These are phyloP conservation scores for Violaceomyces palustris DNA, from an alignment of 1,284 basidiomycete species.

Conservation along the genomic window DNA sequence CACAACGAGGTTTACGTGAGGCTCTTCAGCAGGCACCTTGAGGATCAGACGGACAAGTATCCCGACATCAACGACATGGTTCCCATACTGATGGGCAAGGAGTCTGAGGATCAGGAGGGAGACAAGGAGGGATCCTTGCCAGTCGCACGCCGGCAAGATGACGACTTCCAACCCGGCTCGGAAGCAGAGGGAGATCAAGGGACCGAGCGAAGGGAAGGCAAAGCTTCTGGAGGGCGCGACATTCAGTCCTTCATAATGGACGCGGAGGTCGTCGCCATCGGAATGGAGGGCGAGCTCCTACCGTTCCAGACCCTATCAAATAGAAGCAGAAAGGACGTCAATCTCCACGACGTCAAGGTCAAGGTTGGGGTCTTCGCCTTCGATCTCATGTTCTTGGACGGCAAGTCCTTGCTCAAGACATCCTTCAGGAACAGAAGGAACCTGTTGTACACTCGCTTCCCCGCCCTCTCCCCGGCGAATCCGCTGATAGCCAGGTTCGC, in stretches of 20 bases:
- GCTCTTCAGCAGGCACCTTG: slow-evolving; percentile 81
- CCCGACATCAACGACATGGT: slow-evolving; percentile 68
- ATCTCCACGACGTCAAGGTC: slow-evolving; percentile 44
- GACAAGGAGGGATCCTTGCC: no score
- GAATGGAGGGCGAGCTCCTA: slow-evolving; percentile 35
- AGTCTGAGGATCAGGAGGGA: slow-evolving; percentile 14
- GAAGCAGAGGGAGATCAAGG: no score
- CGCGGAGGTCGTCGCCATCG: slow-evolving; percentile 61
- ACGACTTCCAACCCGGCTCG: no score
- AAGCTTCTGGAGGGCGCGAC: no score
- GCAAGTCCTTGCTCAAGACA: slow-evolving; percentile 63
- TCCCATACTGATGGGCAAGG: slow-evolving; percentile 44
- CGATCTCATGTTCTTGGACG: slow-evolving; percentile 55
- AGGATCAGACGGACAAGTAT: slow-evolving; percentile 86
- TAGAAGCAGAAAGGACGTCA: slow-evolving; percentile 47
- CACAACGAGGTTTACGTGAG: slow-evolving; percentile 58
- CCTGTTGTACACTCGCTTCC: slow-evolving; percentile 60
- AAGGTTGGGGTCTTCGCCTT: slow-evolving; percentile 49
- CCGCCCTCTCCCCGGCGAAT: slow-evolving; percentile 52
- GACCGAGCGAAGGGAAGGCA: no score
- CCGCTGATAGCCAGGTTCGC: slow-evolving; percentile 64
- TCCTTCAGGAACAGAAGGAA: slow-evolving; percentile 70
- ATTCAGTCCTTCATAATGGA: slow-evolving; percentile 71
- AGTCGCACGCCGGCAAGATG: no score
- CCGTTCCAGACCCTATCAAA: slow-evolving; percentile 45